Evolutionary conservation across 768 basidiomycete species (phyloP), one percentile per base, ranked within the genome.

Genomic region (Leccinum subgranulosum): DNA sequence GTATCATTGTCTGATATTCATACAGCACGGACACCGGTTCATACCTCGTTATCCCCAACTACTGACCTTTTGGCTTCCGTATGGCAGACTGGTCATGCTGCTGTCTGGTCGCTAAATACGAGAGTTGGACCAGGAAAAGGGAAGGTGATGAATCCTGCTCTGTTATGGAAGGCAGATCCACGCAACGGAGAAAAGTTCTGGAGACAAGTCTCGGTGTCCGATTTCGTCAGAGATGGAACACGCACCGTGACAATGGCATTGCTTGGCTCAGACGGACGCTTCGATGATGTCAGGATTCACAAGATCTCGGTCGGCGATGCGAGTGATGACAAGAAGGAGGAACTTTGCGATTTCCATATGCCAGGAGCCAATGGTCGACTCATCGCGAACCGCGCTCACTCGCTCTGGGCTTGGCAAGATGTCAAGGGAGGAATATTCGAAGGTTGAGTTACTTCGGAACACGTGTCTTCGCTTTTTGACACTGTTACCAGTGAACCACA

Each of bases 51-150:
- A 57, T 84, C 88, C 0, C 57, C 79, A 1, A 64, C 71, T 19
- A 70, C 74, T 17, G 90, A 94, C 59, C 67, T 79, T 1, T 69
- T 93, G 8, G 87, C 82, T 10, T 65, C 85, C 2, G 76, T 96
- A 1, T 90, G 87, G 84, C 84, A 87, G 57, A 73, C 76, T n/a
- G 91, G 90, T 0, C 73, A 74, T 28, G 67, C 90, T 9, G 83
- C 88, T 52, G 63, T 94, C 3, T 95, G 88, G 84, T 75, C 83
- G 36, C 75, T 94, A 45, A 75, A 80, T 41, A 92, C 85, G 1
- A 82, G 84, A 7, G 72, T 88, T 29, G 77, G 78, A 10, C 80
- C 82, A 11, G 84, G 84, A 6, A 77, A 75, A 1, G 81, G 75
- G 25, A 84, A 85, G 53, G 76, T 81, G 5, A 84, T 90, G 81